These are phyloP conservation scores for Trametes cubensis DNA, from an alignment of 768 basidiomycete species.

Conservation along the genomic window DNA sequence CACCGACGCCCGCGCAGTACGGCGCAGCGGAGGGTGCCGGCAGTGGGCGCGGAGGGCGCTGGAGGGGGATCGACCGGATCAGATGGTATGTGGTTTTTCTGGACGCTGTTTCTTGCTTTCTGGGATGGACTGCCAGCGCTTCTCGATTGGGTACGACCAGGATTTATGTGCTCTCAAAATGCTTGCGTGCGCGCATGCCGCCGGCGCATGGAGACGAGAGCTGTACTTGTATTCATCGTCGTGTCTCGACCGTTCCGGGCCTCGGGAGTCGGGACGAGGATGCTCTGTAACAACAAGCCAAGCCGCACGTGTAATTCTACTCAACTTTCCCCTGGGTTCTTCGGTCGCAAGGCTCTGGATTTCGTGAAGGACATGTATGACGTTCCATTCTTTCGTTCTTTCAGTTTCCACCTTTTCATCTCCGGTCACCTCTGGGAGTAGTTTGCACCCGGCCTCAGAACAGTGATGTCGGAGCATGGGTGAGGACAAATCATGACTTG, in stretches of 20 bases:
- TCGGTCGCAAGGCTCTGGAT: too few species aligned
- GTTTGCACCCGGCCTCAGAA: too few species aligned
- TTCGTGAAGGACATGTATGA: too few species aligned
- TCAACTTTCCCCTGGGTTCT: neutral
- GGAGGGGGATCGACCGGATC: neutral
- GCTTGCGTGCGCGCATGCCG: neutral
- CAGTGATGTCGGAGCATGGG: too few species aligned
- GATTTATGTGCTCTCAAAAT: neutral
- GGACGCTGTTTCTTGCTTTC: neutral
- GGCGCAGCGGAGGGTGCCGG: neutral
- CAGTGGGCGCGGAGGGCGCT: neutral
- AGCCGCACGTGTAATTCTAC: neutral
- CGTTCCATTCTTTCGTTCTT: too few species aligned
- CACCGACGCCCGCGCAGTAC: neutral
- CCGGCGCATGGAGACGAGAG: neutral
- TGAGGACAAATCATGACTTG: too few species aligned
- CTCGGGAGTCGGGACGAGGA: neutral
- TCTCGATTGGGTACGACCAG: neutral
- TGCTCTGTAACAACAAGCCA: neutral
- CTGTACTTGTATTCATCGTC: neutral
- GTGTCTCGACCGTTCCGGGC: neutral
- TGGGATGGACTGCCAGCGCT: neutral
- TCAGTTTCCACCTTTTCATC: too few species aligned
- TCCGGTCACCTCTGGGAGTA: too few species aligned
- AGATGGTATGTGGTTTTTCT: neutral